These are phyloP conservation scores for Lactarius tabidus DNA, from an alignment of 768 basidiomycete species.

Conservation along the genomic window DNA sequence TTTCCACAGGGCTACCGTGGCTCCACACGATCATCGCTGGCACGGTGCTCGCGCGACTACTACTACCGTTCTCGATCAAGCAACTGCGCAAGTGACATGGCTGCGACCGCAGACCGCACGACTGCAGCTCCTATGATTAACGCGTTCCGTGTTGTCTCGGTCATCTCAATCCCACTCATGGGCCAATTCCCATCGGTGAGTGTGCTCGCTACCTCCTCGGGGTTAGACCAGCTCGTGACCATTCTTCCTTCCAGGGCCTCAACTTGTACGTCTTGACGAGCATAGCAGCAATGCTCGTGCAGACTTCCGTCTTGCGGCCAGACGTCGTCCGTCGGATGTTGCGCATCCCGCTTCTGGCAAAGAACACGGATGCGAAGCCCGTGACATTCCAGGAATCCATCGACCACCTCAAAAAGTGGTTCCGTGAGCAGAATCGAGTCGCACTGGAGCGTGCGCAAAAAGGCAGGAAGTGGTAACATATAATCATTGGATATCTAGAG, in stretches of 20 bases:
- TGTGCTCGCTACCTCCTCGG: conserved; percentile 12
- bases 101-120: conserved; percentile 14
- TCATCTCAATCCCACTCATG: conserved; percentile 49
- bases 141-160: conserved; percentile 37
- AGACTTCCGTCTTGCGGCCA: conserved; percentile 44
- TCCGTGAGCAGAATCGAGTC: conserved; percentile 18
- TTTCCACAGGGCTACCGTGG: conserved; percentile 72
- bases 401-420: conserved; percentile 22
- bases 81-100: conserved; percentile 52
- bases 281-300: conserved; percentile 42
- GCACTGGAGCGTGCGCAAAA: conserved; percentile 14
- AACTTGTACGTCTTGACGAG: conserved; percentile 56
- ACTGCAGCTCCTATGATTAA: conserved; percentile 25
- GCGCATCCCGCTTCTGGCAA: conserved; percentile 32
- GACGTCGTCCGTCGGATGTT: conserved; percentile 40
- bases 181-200: conserved; percentile 63
- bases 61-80: conserved; percentile 56
- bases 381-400: conserved; percentile 24
- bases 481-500: not conserved
- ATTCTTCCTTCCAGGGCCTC: conserved; percentile 42
- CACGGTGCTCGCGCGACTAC: conserved; percentile 55
- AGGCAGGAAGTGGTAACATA: conserved; percentile 17
- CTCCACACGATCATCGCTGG: conserved; percentile 74
- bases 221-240: not conserved
- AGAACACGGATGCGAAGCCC: conserved; percentile 5